Evolutionary conservation across 306 rosid genomes (phyloP), one percentile per base, ranked within the genome.

Genomic region (Hippophae rhamnoides): DNA sequence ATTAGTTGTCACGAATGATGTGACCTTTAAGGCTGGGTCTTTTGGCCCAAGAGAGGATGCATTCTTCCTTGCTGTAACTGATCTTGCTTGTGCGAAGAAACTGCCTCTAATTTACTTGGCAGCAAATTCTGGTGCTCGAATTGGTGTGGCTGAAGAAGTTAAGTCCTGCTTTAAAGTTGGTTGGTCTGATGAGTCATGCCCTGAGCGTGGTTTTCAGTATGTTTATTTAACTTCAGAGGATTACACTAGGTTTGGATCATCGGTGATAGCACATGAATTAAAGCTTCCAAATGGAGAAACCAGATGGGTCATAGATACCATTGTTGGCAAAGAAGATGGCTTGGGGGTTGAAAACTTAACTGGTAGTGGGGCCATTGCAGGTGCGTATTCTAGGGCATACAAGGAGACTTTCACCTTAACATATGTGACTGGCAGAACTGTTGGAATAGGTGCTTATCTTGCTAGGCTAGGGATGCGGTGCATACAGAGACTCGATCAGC

Each of bases 401-500:
- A 71, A 73, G 66, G 98, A 92, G 80, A 87, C 96, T 12, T 92
- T 92, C 67, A 92, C 98, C 47, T 75, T 92, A 59, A 92, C 98
- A 56, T 93, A 88, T 50, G 98, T 92, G 75, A 83, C 96, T 26
- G 98, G 98, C 10, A 85, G 98, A 76, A 92, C 98, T 23, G 96
- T 92, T 65, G 98, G 98, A 47, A 87, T 92, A 7, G 98, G 98
- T 51, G 98, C 98, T 81, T 92, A 92, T 82, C 95, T 92, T 82
- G 96, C 98, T 51, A 85, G 95, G 68, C 95, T 92, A 69, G 98
- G 98, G 65, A 92, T 87, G 98, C 84, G 96, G 65, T 92, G 98
- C 79, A 85, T 92, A 73, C 96, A 92, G 74, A 85, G 96, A 75
- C 98, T 92, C 80, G 98, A 92, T 80, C 95, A 92, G 71, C 96